Percentiles rank a stretch among this genome's conserved stretches.
Evolutionary conservation across 2,329 filamentous ascomycete species (phyloP).

Genomic region (Verticillium alfalfae): DNA sequence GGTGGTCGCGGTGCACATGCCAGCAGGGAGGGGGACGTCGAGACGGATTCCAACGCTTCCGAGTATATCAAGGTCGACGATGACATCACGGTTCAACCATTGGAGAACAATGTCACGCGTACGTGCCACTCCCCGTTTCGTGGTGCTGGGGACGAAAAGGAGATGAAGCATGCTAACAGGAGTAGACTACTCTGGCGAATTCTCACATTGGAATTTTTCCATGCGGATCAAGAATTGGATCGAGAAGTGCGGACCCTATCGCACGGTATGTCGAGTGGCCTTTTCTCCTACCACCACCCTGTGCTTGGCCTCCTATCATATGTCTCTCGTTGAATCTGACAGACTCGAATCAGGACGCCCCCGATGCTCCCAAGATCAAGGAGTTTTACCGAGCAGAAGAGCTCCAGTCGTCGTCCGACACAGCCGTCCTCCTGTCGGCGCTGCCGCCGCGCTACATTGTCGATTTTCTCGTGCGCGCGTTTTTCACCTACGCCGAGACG

Average conservation of each 20-base stretch:
- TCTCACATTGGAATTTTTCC: slow-evolving; percentile 49
- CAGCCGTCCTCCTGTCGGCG: slow-evolving; percentile 29
- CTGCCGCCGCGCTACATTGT: slow-evolving; percentile 41
- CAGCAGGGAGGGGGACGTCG: not conserved
- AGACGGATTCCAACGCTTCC: not conserved
- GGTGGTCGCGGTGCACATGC: too few relatives aligned
- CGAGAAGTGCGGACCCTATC: slow-evolving; percentile 23
- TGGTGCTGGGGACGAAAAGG: not conserved
- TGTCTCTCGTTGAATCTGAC: not conserved
- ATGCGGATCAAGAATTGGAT: slow-evolving; percentile 45
- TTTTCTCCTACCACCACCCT: not conserved
- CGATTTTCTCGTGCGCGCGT: slow-evolving; percentile 38
- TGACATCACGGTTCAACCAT: slow-evolving; percentile 32
- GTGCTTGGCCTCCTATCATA: not conserved
- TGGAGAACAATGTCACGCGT: slow-evolving; percentile 36
- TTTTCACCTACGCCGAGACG: slow-evolving; percentile 41
- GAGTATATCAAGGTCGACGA: slow-evolving; percentile 7
- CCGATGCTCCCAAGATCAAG: slow-evolving; percentile 21
- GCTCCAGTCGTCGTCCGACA: slow-evolving; percentile 32
- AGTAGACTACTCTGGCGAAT: slow-evolving; percentile 44
- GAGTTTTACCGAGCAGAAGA: slow-evolving; percentile 41
- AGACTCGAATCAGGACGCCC: not conserved
- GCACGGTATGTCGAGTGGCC: slow-evolving; percentile 7
- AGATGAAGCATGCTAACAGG: not conserved
- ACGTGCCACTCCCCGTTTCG: slow-evolving; percentile 23